These are phyloP conservation scores for Populus hybrid DNA, from an alignment of 441 rosid species.

Conservation along the genomic window DNA sequence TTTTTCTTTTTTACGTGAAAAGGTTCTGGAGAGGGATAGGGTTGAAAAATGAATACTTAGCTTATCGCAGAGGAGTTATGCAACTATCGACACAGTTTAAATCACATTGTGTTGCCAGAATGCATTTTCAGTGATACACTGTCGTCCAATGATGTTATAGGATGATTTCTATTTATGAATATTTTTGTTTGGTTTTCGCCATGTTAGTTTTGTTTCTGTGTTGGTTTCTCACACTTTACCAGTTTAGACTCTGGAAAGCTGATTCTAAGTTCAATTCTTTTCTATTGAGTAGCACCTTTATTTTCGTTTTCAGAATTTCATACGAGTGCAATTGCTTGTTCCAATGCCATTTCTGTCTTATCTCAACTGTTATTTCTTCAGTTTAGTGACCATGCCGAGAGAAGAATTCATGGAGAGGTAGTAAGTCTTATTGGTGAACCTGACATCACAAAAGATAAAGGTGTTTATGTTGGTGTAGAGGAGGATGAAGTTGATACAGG, in stretches of 20 bases:
- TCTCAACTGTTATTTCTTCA: conserved; percentile 21
- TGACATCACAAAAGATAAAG: conserved; percentile 42
- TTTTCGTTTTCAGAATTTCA: not conserved
- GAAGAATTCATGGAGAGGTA: conserved; percentile 15
- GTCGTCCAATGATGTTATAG: not conserved
- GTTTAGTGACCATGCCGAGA: conserved; percentile 23
- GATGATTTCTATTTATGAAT: not conserved
- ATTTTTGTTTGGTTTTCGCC: not conserved
- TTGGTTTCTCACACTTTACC: not conserved
- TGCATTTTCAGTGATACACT: not conserved
- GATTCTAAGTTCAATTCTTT: not conserved
- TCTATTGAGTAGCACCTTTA: not conserved
- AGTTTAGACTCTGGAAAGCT: not conserved
- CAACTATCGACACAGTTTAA: not conserved
- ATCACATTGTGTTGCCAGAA: not conserved
- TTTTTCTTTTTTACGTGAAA: not conserved
- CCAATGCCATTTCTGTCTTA: conserved; percentile 7
- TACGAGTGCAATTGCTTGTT: not conserved
- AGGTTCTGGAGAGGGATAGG: not conserved
- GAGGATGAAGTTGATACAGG: conserved; percentile 34
- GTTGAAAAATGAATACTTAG: not conserved
- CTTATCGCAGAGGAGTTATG: not conserved
- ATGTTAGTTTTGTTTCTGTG: not conserved
- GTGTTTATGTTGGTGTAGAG: conserved; percentile 62
- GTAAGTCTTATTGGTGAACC: conserved; percentile 21